A percentile compares a stretch with the other conserved stretches of the same genome.
These are phyloP conservation scores for Xylaria digitata DNA, from an alignment of 2,329 filamentous ascomycete species.

Conservation along the genomic window DNA sequence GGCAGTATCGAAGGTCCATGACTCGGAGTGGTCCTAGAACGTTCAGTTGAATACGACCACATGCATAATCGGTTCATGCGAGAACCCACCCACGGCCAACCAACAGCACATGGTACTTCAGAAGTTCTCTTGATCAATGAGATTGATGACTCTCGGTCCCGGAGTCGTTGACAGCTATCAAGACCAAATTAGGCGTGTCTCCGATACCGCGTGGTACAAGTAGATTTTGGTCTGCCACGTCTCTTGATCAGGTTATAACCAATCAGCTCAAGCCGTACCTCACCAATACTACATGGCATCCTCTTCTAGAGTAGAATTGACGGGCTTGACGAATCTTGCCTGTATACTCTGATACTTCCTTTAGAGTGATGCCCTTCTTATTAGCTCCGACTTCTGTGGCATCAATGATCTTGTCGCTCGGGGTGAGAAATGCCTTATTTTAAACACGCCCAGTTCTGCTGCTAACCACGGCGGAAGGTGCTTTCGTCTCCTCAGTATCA, in stretches of 20 bases:
- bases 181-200: constrained; percentile 30
- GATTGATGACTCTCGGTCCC: constrained; percentile 15
- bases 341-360: constrained; percentile 8
- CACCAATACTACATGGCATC: constrained; percentile 20
- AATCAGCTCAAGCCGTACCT: constrained; percentile 35
- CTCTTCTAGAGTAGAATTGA: constrained; percentile 2
- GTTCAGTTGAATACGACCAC: background rate
- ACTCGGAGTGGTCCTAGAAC: constrained; percentile 5
- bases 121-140: background rate
- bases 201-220: constrained; percentile 42
- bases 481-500: constrained; percentile 47
- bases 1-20: constrained; percentile 9
- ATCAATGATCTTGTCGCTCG: constrained; percentile 21
- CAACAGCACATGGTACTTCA: constrained; percentile 1
- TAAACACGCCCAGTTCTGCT: constrained; percentile 43
- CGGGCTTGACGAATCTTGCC: constrained; percentile 11
- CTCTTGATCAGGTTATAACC: constrained; percentile 38
- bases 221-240: constrained; percentile 39
- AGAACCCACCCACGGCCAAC: background rate
- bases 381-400: background rate
- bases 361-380: background rate
- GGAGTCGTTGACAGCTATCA: constrained; percentile 6
- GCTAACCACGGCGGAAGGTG: constrained; percentile 51
- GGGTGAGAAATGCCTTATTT: constrained; percentile 32
- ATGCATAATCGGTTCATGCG: constrained; percentile 13